phyloP scores from a whole-genome alignment of 1,284 basidiomycete species.

The Naganishia liquefaciens region DNA sequence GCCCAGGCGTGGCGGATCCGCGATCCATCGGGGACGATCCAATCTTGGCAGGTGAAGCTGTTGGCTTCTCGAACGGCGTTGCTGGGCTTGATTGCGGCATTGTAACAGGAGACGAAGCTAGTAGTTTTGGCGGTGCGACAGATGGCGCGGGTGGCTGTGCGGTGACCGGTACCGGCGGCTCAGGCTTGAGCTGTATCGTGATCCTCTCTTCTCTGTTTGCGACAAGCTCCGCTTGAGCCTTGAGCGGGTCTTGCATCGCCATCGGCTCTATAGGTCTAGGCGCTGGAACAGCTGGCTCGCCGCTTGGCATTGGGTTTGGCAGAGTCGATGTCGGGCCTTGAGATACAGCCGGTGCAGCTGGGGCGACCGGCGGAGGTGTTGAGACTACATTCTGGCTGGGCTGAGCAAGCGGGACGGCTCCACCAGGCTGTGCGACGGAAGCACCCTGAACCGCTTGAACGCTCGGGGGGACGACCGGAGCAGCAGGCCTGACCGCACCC shows the following conservation, averaged over 20 bases:
- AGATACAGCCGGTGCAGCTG: neutral
- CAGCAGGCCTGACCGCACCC: neutral
- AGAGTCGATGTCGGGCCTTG: neutral
- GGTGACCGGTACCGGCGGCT: neutral
- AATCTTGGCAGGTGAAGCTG: constrained; percentile 9
- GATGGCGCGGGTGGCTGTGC: neutral
- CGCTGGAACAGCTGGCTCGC: neutral
- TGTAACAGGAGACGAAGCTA: constrained; percentile 9
- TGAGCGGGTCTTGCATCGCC: neutral
- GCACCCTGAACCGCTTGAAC: neutral
- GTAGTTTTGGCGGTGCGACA: neutral
- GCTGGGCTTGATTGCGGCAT: constrained; percentile 10
- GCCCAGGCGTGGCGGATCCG: constrained; percentile 9
- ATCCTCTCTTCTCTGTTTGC: constrained; percentile 15
- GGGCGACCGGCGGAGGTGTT: neutral
- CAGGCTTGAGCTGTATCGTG: constrained; percentile 20
- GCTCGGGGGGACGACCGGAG: neutral
- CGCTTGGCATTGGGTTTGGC: neutral
- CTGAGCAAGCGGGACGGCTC: too few relatives aligned
- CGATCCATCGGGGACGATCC: constrained; percentile 12
- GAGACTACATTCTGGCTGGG: too few relatives aligned
- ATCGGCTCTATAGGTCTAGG: too few relatives aligned
- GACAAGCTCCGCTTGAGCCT: constrained; percentile 1
- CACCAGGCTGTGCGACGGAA: too few relatives aligned
- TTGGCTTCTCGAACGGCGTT: constrained; percentile 10